Evolutionary conservation across 2,329 filamentous ascomycete genomes (phyloP).

Genomic region (Fusarium decemcellulare): DNA sequence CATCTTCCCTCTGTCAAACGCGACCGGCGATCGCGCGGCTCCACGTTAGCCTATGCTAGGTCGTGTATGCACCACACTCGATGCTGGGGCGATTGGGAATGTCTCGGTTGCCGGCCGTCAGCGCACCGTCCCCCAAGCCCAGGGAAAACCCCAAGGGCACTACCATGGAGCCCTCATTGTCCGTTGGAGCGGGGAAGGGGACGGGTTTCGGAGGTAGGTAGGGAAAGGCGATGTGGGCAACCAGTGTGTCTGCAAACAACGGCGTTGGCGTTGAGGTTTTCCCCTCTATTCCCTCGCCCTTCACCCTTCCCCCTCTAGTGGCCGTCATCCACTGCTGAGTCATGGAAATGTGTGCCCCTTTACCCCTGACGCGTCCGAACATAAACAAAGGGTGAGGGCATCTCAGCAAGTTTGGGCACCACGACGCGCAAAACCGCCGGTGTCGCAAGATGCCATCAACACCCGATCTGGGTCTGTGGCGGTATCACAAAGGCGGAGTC

Average conservation of each 20-base stretch:
- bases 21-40: slow-evolving; percentile 19
- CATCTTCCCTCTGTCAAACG: slow-evolving; percentile 11
- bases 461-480: slow-evolving; percentile 20
- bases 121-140: slow-evolving; percentile 11
- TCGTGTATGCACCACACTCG: neutral
- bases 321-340: slow-evolving; percentile 8
- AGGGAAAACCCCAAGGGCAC: slow-evolving; percentile 17
- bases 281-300: neutral
- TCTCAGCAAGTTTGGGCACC: neutral
- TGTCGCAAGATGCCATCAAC: slow-evolving; percentile 21
- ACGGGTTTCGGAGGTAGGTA: slow-evolving; percentile 20
- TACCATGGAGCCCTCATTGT: slow-evolving; percentile 16
- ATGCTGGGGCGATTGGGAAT: slow-evolving; percentile 19
- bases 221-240: slow-evolving; percentile 19
- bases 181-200: slow-evolving; percentile 35
- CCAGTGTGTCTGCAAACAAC: slow-evolving; percentile 4
- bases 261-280: slow-evolving; percentile 9
- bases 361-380: slow-evolving; percentile 24
- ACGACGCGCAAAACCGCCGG: slow-evolving; percentile 27
- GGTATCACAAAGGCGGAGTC: slow-evolving; percentile 19
- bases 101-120: slow-evolving; percentile 36
- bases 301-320: neutral
- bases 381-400: slow-evolving; percentile 24
- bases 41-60: slow-evolving; percentile 14
- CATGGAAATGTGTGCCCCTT: slow-evolving; percentile 8